Base-by-base conservation (phyloP, 495 filamentous ascomycete species). In the Annulohypoxylon bovei region DNA sequence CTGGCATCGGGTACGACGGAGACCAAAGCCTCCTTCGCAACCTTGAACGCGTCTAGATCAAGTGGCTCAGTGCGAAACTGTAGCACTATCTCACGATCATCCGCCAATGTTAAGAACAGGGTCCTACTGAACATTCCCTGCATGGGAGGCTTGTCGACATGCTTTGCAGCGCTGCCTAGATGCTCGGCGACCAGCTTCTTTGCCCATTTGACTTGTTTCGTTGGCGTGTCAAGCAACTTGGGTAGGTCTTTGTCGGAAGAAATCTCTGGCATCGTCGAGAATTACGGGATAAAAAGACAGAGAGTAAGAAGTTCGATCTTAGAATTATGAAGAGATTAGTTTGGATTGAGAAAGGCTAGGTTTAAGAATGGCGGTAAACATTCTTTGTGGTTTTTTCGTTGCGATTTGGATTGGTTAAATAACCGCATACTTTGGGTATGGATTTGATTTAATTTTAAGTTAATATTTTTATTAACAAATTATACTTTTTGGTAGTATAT, bases 121-220 rank as follows among this genome's bases (percentile, higher is more conserved):
- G 37, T 40, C n/a, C 37, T 40, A 6, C 37, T 40, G 12, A 40
- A 40, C 1, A 18, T 2, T 4, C 37, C 37, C 37, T 40, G 37
- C 68, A 68, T 75, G 28, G 60, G 74, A 62, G 77, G 76, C 49
- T 68, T 68, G 16, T 74, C 44, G 62, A 76, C 60, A 32, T 59
- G 66, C 62, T 74, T 78, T 11, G 63, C 63, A 64, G 68, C 64
- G 57, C 72, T 74, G 59, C 71, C 69, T 12, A 73, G 67, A 64
- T 78, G 74, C 60, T 74, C 42, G 59, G 62, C 27, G 65, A 70
- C 70, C 42, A 79, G 56, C 50, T 75, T 75, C 66, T 76, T 77
- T 60, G 70, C 72, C 70, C 73, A 74, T 75, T 71, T 76, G 61
- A 73, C 74, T 64, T 78, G 74, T 65, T 79, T 79, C 46, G 71